phyloP scores from a whole-genome alignment of 1,284 basidiomycete genomes.

The Apiotrichum veenhuisii region DNA sequence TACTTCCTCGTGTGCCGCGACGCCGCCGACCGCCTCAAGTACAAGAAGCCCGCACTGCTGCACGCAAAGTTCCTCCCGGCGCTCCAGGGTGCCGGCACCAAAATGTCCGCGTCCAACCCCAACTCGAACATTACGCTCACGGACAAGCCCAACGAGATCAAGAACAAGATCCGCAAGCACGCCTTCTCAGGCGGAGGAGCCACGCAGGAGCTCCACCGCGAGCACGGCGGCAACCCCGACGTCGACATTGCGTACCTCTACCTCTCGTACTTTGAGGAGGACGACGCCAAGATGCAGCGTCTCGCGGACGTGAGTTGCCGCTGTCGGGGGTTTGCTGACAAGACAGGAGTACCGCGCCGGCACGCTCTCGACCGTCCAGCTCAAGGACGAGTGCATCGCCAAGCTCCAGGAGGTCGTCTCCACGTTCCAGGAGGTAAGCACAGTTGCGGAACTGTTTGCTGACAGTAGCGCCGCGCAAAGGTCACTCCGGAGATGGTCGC shows the following conservation, averaged over 20 bases:
- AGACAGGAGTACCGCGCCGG: slow-evolving; percentile 85
- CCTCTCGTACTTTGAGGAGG: slow-evolving; percentile 92
- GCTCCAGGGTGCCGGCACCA: slow-evolving; percentile 93
- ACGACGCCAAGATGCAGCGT: slow-evolving; percentile 77
- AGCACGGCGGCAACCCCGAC: slow-evolving; percentile 84
- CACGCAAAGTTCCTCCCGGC: slow-evolving; percentile 99
- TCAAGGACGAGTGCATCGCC: slow-evolving; percentile 87
- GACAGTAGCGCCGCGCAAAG: slow-evolving; percentile 65
- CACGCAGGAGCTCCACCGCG: slow-evolving; percentile 88
- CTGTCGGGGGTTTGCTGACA: not conserved
- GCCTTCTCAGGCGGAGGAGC: slow-evolving; percentile 85
- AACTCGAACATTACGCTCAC: slow-evolving; percentile 94
- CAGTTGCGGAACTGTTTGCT: not conserved
- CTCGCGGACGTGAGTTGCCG: slow-evolving; percentile 64
- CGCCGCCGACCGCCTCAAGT: slow-evolving; percentile 87
- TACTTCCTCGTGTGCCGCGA: slow-evolving; percentile 93
- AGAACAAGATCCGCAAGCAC: slow-evolving; percentile 95
- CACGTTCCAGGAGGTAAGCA: slow-evolving; percentile 79
- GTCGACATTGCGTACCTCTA: slow-evolving; percentile 98
- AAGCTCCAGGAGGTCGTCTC: slow-evolving; percentile 78
- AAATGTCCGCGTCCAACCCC: slow-evolving; percentile 94
- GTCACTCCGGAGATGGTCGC: slow-evolving; percentile 75
- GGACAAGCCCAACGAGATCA: slow-evolving; percentile 86
- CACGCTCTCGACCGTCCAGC: slow-evolving; percentile 79
- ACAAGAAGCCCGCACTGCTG: slow-evolving; percentile 87